These are phyloP conservation scores for Dictyostelium discoideum DNA, from an alignment of 78 protist species.

Conservation along the genomic window DNA sequence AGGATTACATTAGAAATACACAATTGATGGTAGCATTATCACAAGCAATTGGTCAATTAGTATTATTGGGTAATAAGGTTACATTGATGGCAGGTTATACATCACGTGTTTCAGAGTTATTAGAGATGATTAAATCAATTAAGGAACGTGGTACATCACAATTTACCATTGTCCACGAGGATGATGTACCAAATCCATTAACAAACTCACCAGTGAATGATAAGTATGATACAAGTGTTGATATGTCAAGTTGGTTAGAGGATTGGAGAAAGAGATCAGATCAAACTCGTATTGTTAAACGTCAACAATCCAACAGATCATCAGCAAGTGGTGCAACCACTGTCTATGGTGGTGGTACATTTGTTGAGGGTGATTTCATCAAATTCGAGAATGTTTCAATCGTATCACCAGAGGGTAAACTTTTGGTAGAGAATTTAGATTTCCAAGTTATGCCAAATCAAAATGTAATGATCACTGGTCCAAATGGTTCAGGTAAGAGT, in stretches of 20 bases:
- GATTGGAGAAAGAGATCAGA: slow-evolving; percentile 62
- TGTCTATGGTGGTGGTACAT: slow-evolving; percentile 58
- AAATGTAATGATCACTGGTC: slow-evolving; percentile 90
- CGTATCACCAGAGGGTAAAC: slow-evolving; percentile 85
- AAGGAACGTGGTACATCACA: slow-evolving; percentile 65
- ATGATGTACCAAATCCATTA: slow-evolving; percentile 17
- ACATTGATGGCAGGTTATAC: slow-evolving; percentile 86
- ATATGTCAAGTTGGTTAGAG: slow-evolving; percentile 19
- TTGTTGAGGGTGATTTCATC: slow-evolving; percentile 83
- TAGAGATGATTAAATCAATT: slow-evolving; percentile 68
- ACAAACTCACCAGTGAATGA: not conserved
- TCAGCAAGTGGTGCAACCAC: not conserved
- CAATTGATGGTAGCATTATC: slow-evolving; percentile 80
- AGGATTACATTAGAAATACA: slow-evolving; percentile 83
- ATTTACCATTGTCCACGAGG: slow-evolving; percentile 63
- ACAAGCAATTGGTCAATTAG: slow-evolving; percentile 81
- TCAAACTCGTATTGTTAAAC: slow-evolving; percentile 39
- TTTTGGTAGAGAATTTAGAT: slow-evolving; percentile 53
- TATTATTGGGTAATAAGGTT: slow-evolving; percentile 79
- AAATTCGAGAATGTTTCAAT: slow-evolving; percentile 78
- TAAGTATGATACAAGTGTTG: not conserved
- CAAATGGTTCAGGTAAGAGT: slow-evolving; percentile 90
- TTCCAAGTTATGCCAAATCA: slow-evolving; percentile 85
- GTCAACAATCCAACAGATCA: slow-evolving; percentile 10
- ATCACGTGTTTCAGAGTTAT: slow-evolving; percentile 83